Evolutionary conservation across 768 basidiomycete genomes (phyloP).

Genomic region (Termitomyces sp.): DNA sequence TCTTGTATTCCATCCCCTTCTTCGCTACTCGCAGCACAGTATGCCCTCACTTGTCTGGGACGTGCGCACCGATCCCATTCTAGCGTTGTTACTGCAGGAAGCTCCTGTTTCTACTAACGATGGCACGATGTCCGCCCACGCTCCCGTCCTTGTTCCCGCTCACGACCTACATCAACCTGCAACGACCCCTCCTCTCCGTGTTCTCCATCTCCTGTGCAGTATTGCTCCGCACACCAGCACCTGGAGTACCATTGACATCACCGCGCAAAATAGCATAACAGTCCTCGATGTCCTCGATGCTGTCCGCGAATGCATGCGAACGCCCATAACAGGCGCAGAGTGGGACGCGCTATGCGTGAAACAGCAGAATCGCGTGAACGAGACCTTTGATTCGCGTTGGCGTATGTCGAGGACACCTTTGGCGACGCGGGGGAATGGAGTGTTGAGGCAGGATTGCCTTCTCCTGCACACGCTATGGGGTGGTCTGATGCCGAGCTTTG

Average conservation of each 20-base stretch:
- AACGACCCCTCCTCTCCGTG: slow-evolving; percentile 33
- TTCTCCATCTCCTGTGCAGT: slow-evolving; percentile 39
- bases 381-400: slow-evolving; percentile 42
- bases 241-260: slow-evolving; percentile 38
- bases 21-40: slow-evolving; percentile 32
- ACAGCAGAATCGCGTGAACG: slow-evolving; percentile 36
- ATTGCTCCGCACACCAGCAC: slow-evolving; percentile 36
- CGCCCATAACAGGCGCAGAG: slow-evolving; percentile 32
- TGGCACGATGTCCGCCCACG: slow-evolving; percentile 5
- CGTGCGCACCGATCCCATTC: slow-evolving; percentile 34
- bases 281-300: slow-evolving; percentile 44
- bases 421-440: slow-evolving; percentile 30
- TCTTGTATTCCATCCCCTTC: slow-evolving; percentile 25
- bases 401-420: slow-evolving; percentile 28
- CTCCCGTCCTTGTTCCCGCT: slow-evolving; percentile 21
- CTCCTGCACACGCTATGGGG: slow-evolving; percentile 44
- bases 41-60: slow-evolving; percentile 42
- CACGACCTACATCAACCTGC: slow-evolving; percentile 35
- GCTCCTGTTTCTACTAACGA: background rate
- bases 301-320: slow-evolving; percentile 34
- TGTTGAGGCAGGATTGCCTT: slow-evolving; percentile 45
- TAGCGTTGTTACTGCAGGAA: slow-evolving; percentile 19
- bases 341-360: slow-evolving; percentile 36
- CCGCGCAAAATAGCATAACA: slow-evolving; percentile 32
- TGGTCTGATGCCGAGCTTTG: slow-evolving; percentile 39